Conservation (phyloP, 306 rosid genomes). For the Glycine tomentella region DNA sequence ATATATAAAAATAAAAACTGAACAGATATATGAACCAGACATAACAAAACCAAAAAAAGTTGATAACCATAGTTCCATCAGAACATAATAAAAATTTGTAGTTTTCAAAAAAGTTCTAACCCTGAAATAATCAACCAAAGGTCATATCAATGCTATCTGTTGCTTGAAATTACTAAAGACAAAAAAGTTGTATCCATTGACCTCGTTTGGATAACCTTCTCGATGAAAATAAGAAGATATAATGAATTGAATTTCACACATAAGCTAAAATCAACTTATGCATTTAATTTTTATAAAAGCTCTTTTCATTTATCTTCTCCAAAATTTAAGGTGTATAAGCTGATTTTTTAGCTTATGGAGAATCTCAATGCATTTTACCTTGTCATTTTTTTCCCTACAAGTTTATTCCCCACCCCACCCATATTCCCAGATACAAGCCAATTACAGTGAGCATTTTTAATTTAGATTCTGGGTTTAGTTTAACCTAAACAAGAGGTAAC, state of each 20-base stretch:
- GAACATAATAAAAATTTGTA: slow-evolving; percentile 45
- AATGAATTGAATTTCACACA: too few species aligned
- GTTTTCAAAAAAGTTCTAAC: slow-evolving; percentile 3
- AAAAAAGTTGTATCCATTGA: slow-evolving; percentile 17
- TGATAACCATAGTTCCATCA: slow-evolving; percentile 4
- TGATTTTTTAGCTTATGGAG: not conserved
- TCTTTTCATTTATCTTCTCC: too few species aligned
- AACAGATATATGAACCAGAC: slow-evolving; percentile 31
- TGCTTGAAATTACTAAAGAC: slow-evolving; percentile 27
- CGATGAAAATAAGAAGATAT: not conserved
- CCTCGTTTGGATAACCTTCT: not conserved
- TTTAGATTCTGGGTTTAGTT: slow-evolving; percentile 9
- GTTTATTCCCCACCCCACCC: not conserved
- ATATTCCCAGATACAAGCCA: not conserved
- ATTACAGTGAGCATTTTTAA: slow-evolving; percentile 1
- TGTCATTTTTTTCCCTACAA: too few species aligned
- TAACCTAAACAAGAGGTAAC: slow-evolving; percentile 7
- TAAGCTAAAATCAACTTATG: too few species aligned
- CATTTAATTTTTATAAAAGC: too few species aligned
- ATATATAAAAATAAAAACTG: slow-evolving; percentile 10
- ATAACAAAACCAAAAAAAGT: slow-evolving; percentile 11
- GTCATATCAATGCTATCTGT: slow-evolving; percentile 12
- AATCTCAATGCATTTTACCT: too few species aligned
- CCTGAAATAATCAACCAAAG: slow-evolving; percentile 41
- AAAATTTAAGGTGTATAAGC: too few species aligned